A percentile compares a stretch with the other conserved stretches of the same genome.
Conservation (phyloP, 2,329 filamentous ascomycete species). For the Bertia moriformis region DNA sequence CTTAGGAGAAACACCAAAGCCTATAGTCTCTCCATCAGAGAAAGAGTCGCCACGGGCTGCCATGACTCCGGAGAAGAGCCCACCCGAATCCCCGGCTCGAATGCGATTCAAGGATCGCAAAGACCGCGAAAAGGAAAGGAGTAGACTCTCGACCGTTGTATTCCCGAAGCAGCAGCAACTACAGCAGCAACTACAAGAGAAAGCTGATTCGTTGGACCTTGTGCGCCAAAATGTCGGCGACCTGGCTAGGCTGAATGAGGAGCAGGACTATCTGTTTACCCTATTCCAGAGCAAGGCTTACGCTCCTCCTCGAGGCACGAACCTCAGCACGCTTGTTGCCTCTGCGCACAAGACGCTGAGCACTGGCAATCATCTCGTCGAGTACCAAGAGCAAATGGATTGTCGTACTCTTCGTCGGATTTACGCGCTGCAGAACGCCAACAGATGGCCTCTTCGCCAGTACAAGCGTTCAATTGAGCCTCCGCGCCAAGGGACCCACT, state of each 20-base stretch:
- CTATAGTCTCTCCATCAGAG: too few species aligned
- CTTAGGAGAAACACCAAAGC: constrained; percentile 38
- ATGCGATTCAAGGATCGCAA: constrained; percentile 31
- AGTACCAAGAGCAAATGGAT: constrained; percentile 23
- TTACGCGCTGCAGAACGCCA: constrained; percentile 77
- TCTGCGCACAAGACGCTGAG: background rate
- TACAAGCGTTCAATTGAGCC: constrained; percentile 75
- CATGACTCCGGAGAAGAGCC: constrained; percentile 5
- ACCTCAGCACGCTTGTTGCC: background rate
- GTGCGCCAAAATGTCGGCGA: background rate
- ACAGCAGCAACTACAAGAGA: background rate
- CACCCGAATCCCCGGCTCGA: constrained; percentile 9
- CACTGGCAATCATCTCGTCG: background rate
- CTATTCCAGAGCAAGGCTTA: background rate
- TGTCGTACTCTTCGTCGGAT: constrained; percentile 75
- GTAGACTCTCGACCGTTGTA: constrained; percentile 59
- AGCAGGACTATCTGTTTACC: constrained; percentile 1
- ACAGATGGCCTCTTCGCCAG: constrained; percentile 85
- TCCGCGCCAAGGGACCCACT: constrained; percentile 60
- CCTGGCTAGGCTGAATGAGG: background rate
- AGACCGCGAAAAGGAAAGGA: constrained; percentile 35
- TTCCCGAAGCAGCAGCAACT: constrained; percentile 49
- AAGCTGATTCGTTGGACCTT: background rate
- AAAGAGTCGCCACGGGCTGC: too few species aligned
- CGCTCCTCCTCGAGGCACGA: background rate